Evolutionary conservation across 1,284 basidiomycete species (phyloP).

Genomic region (Tilletia caries): DNA sequence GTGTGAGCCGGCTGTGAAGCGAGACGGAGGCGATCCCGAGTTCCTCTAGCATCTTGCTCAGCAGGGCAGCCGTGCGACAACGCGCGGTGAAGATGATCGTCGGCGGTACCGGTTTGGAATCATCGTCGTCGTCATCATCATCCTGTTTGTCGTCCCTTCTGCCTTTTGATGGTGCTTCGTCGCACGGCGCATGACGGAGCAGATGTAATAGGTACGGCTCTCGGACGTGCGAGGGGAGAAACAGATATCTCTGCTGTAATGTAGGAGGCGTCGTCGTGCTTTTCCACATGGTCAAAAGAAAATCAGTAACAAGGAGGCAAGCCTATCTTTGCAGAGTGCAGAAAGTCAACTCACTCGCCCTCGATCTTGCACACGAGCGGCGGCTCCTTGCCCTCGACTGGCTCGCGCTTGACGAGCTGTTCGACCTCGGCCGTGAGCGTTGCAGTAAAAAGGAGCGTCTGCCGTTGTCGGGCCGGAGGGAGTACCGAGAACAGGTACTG

Average conservation of each 20-base stretch:
- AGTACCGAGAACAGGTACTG: slow-evolving; percentile 70
- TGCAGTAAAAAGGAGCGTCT: slow-evolving; percentile 95
- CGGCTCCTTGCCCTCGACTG: slow-evolving; percentile 74
- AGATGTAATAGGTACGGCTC: slow-evolving; percentile 89
- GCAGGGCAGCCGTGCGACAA: slow-evolving; percentile 73
- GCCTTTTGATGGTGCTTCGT: slow-evolving; percentile 50
- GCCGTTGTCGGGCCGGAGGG: slow-evolving; percentile 68
- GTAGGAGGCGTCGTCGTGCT: slow-evolving; percentile 78
- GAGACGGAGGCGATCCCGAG: slow-evolving; percentile 80
- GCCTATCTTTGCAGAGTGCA: no score
- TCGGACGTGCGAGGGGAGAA: slow-evolving; percentile 90
- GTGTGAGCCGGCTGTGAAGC: slow-evolving; percentile 86
- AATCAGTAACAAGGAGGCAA: no score
- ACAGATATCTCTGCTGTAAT: slow-evolving; percentile 84
- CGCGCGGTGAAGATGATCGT: slow-evolving; percentile 94
- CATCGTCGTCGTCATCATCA: slow-evolving; percentile 20
- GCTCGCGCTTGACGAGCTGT: slow-evolving; percentile 65
- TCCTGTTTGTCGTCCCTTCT: slow-evolving; percentile 15
- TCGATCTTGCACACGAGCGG: slow-evolving; percentile 83
- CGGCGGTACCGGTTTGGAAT: slow-evolving; percentile 64
- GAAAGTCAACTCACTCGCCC: slow-evolving; percentile 62
- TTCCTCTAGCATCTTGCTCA: slow-evolving; percentile 67
- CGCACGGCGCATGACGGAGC: slow-evolving; percentile 74
- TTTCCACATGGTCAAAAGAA: not conserved
- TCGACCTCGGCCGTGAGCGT: slow-evolving; percentile 87